phyloP scores from a whole-genome alignment of 176 grass and related monocot genomes.

The Saccharum spontaneum region DNA sequence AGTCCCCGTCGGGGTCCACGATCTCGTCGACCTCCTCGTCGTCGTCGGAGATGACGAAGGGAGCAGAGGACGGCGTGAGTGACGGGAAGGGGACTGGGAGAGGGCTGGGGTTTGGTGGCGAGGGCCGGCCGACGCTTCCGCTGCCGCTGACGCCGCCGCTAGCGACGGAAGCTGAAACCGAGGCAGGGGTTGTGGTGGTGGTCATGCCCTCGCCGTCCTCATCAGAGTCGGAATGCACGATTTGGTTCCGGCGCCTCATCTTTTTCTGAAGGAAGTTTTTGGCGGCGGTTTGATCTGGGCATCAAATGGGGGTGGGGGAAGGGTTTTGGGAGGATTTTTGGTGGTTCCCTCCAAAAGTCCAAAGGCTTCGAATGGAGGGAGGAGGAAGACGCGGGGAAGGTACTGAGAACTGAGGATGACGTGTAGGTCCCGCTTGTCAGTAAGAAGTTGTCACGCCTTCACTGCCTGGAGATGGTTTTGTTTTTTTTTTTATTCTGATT shows the following conservation, averaged over 20 bases:
- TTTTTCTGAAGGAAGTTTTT: background rate
- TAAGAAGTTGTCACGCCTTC: background rate
- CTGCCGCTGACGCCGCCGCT: slow-evolving; percentile 12
- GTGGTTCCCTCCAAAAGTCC: slow-evolving; percentile 27
- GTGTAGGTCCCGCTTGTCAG: background rate
- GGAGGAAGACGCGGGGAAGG: rapidly evolving
- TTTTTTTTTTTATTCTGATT: too few relatives aligned
- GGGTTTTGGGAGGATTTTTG: slow-evolving; percentile 22
- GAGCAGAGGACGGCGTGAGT: slow-evolving; percentile 32
- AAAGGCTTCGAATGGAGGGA: background rate
- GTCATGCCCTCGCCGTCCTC: slow-evolving; percentile 28
- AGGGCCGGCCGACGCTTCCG: slow-evolving; percentile 1
- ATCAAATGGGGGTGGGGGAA: background rate
- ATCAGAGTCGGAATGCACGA: slow-evolving; percentile 67
- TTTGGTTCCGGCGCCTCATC: slow-evolving; percentile 51
- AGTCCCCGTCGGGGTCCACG: slow-evolving; percentile 44
- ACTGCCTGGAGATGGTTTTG: too few relatives aligned
- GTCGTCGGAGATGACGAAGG: slow-evolving; percentile 71
- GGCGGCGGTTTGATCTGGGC: slow-evolving; percentile 9
- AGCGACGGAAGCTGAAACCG: background rate
- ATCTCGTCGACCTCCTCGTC: slow-evolving; percentile 35
- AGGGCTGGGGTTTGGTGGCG: slow-evolving; percentile 24
- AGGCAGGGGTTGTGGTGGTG: background rate
- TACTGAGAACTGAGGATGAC: background rate
- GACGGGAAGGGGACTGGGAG: background rate